A percentile compares a stretch with the other conserved stretches of the same genome.
Evolutionary conservation across 139 green algal species (phyloP).

Genomic region (Chlorella sorokiniana): DNA sequence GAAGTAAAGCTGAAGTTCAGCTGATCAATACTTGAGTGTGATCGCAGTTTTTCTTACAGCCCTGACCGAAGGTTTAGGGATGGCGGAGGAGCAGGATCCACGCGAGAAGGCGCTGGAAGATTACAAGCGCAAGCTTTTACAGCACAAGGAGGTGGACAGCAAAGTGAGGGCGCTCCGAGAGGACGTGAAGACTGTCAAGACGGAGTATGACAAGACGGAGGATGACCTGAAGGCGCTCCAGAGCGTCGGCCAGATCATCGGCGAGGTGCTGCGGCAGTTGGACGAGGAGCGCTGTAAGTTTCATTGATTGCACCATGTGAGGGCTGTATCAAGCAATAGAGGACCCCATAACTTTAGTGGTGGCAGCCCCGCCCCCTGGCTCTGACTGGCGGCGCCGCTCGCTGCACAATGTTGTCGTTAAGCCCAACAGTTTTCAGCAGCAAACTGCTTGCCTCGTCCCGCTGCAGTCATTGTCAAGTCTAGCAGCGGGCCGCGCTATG

Average conservation of each 20-base stretch:
- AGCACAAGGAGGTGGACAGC: constrained; percentile 64
- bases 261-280: constrained; percentile 97
- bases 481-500: constrained; percentile 96
- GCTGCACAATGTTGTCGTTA: too few species aligned
- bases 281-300: constrained; percentile 96
- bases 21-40: too few species aligned
- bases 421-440: background rate
- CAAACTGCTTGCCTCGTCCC: background rate
- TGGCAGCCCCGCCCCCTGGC: too few species aligned
- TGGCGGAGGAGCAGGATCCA: constrained; percentile 13
- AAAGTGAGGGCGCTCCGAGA: constrained; percentile 68
- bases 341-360: too few species aligned
- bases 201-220: constrained; percentile 99
- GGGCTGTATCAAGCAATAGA: too few species aligned
- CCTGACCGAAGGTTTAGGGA: background rate
- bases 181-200: constrained; percentile 82
- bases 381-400: too few species aligned
- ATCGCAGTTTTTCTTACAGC: background rate
- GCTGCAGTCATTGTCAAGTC: constrained; percentile 98
- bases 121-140: constrained; percentile 65
- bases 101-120: constrained; percentile 42
- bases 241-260: constrained; percentile 99
- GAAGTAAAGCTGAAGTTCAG: too few species aligned
- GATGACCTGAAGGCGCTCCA: constrained; percentile 98
- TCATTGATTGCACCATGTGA: too few species aligned